Conservation (phyloP, 352 stramenopile genomes). For the Pythium dissimile region DNA sequence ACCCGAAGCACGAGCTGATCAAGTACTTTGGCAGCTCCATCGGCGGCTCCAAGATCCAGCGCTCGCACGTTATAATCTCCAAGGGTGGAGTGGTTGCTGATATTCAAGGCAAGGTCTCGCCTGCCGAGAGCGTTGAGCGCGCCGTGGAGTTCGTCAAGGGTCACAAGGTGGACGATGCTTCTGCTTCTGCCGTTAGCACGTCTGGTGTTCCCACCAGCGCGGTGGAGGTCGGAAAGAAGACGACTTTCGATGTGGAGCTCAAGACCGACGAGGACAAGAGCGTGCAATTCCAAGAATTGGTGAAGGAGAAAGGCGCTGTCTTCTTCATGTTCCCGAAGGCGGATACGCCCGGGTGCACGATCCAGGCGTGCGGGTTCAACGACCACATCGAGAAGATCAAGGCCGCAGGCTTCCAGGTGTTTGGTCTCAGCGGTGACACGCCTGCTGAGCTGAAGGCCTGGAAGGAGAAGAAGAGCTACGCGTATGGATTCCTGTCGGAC, state of each 20-base stretch:
- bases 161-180: constrained; percentile 23
- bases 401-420: constrained; percentile 75
- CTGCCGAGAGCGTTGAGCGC: constrained; percentile 66
- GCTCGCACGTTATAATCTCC: constrained; percentile 81
- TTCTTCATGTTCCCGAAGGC: constrained; percentile 90
- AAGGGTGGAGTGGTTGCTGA: constrained; percentile 78
- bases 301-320: constrained; percentile 71
- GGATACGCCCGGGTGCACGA: constrained; percentile 80
- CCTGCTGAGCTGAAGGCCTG: constrained; percentile 64
- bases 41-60: constrained; percentile 71
- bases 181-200: not conserved
- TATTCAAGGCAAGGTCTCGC: constrained; percentile 74
- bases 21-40: constrained; percentile 86
- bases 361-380: constrained; percentile 83
- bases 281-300: constrained; percentile 65
- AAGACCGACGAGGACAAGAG: constrained; percentile 54
- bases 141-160: constrained; percentile 72
- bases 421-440: constrained; percentile 70
- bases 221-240: constrained; percentile 41
- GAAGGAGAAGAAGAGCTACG: constrained; percentile 79
- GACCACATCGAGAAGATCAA: constrained; percentile 77
- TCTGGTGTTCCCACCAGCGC: constrained; percentile 2
- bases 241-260: constrained; percentile 64
- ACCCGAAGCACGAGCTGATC: constrained; percentile 79
- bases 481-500: constrained; percentile 80